Base-by-base conservation (phyloP, 495 filamentous ascomycete species). In the Usnea hakonensis region DNA sequence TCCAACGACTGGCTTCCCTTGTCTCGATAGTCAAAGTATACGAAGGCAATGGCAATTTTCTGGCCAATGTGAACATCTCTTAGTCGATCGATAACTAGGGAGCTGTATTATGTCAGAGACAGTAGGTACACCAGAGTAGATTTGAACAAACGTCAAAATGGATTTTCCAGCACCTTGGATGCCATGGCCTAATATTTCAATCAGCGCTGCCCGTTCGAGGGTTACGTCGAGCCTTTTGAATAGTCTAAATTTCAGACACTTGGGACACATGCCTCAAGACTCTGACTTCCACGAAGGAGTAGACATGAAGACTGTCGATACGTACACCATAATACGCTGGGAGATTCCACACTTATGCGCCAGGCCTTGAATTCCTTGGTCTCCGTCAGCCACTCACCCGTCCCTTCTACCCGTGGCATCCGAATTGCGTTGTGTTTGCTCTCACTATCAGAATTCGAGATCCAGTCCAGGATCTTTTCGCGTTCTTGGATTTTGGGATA, bases 11-110 rank as follows among this genome's bases (percentile, higher is more conserved):
- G 52, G 21, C 33, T n/a, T n/a, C 57, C 38, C 16, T 11, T 32
- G 30, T 65, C 58, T 48, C 37, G 50, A 56, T 61, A 65, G 43
- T 62, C 64, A 23, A 57, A 65, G 23, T 65, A 65, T 17, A 55
- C 32, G 57, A 44, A 44, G 13, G 17, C 54, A 14, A 61, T 41
- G 35, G 46, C 30, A 36, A 33, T 26, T 48, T 46, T 41, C 14
- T 54, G 44, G n/a, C 23, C 23, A 40, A 28, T 9, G 37, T 41
- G 8, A 19, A 32, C 53, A 43, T 55, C 26, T 40, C 33, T 38
- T 28, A 65, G 44, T 32, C 33, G 28, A 48, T 65, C 63, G 37
- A 65, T 55, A 4, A 61, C 50, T 21, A 61, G 37, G n/a, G 63
- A 63, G 40, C 61, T 63, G 37, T 5, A 0, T 28, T 56, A 57